Base-by-base conservation (phyloP, 1,139 yeast species). In the Debaryomycetaceae sp. region DNA sequence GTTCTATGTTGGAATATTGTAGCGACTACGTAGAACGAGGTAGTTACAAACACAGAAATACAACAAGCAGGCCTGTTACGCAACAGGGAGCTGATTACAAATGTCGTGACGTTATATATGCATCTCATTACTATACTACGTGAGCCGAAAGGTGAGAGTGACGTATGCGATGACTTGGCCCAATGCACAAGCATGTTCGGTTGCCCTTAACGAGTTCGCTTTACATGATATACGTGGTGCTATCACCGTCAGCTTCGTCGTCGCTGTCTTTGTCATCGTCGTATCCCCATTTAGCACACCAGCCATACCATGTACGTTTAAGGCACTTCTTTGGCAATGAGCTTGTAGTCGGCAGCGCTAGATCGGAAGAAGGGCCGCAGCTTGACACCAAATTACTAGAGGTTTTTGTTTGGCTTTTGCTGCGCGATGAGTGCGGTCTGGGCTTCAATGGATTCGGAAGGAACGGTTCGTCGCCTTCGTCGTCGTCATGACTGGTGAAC, bases 401-500 rank as follows among this genome's bases (percentile, higher is more conserved):
- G 22, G 38, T 36, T 34, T 5, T 34, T 9, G 13, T 34, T 17
- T 17, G 20, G 20, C 20, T 17, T 17, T 17, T 17, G 20, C 20
- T 17, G 31, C 4, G 31, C 24, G 39, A 13, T n/a, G 34, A 37
- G 27, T 27, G 31, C 13, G 46, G 24, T 24, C 47, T 53, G 14
- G 72, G 71, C 45, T 51, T 49, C 43, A 71, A 60, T 2, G 77
- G 78, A 45, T 70, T 67, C 17, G 77, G 76, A 45, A 70, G 52
- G 30, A 45, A 43, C 7, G 76, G 76, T 53, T 66, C 72, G 46
- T 70, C 75, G 7, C 56, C 65, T 47, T 66, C 73, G 31, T 59
- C 56, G 46, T 72, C 76, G 49, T 72, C 76, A 45, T 75, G 83
- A 33, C 79, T 76, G 2, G 85, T 80, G 63, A 80, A 93, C 41